Base-by-base conservation (phyloP, 2,329 filamentous ascomycete species). In the Aspergillus calidoustus region DNA sequence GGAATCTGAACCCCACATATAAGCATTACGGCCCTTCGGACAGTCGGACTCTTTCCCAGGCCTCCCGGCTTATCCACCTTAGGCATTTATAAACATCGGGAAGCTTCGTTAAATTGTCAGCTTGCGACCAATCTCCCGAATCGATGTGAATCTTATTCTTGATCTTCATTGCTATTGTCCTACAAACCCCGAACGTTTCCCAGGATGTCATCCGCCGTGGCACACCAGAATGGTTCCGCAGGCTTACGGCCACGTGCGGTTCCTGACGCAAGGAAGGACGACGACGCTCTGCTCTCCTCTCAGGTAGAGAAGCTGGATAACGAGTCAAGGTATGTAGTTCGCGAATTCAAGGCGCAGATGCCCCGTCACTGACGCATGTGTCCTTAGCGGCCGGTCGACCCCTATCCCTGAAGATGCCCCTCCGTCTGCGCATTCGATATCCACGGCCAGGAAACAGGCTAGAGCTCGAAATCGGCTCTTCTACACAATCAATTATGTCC, bases 401-500 rank as follows among this genome's bases (percentile, higher is more conserved):
- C 93, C 93, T 48, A 79, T 97, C 52, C 88, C 94, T 57, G 85
- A 89, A 70, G 93, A 98, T 84, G 95, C 95, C 11, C 95, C 92
- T n/a, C 94, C 93, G 1, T 98, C 94, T 1, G 88, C 90, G 60
- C 91, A 94, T 69, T 93, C 90, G 43, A 89, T 97, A 64, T 96
- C 92, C 47, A 89, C 88, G 15, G 93, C 91, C 23, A 89, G 93
- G 68, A 93, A 92, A 74, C 90, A 94, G 71, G 88, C 90, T 54
- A 90, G 93, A 75, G 90, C 92, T 70, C 89, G 90, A 67, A 89
- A 89, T 60, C 90, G 93, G 68, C 83, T 97, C 68, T 99, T 98
- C 76, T 94, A 96, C 23, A 95, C 91, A 23, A 93, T 96, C 74
- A 91, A 97, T 72, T 99, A 94, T 80, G 87, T 91, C 46, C 89